These are phyloP conservation scores for Fusarium keratoplasticum DNA, from an alignment of 2,329 filamentous ascomycete species.

Conservation along the genomic window DNA sequence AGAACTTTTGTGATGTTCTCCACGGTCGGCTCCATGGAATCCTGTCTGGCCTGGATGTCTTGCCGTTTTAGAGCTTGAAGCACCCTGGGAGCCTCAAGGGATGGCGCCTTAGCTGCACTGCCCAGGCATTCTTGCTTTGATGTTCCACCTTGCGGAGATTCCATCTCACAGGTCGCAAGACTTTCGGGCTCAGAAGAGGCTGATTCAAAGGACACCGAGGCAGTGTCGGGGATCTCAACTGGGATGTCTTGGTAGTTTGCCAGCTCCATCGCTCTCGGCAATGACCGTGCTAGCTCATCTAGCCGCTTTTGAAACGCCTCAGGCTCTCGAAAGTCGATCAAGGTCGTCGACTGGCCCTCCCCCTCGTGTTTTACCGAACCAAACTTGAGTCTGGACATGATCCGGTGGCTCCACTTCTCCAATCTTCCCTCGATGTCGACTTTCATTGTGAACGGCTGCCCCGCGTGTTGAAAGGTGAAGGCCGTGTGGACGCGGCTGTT, in stretches of 20 bases:
- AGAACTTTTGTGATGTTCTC: not conserved
- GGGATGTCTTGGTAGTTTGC: not conserved
- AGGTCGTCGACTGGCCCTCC: not conserved
- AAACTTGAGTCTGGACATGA: not conserved
- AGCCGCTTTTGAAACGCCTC: not conserved
- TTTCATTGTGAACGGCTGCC: not conserved
- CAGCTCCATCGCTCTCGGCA: not conserved
- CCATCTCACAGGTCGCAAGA: not conserved
- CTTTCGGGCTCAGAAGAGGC: not conserved
- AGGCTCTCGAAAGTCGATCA: not conserved
- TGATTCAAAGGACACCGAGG: not conserved
- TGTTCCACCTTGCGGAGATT: rapidly evolving
- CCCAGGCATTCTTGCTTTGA: too few relatives aligned
- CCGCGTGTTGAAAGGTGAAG: not conserved
- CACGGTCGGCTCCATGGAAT: not conserved
- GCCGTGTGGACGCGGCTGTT: not conserved
- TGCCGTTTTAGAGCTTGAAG: not conserved
- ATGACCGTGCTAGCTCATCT: not conserved
- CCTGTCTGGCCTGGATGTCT: not conserved
- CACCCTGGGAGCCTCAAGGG: not conserved
- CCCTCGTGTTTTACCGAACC: not conserved
- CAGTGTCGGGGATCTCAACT: not conserved
- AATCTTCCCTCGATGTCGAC: not conserved
- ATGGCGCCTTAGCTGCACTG: too few relatives aligned
- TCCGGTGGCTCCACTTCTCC: not conserved